Base-by-base conservation (phyloP, 257 asterid genomes). In the Fraxinus excelsior region DNA sequence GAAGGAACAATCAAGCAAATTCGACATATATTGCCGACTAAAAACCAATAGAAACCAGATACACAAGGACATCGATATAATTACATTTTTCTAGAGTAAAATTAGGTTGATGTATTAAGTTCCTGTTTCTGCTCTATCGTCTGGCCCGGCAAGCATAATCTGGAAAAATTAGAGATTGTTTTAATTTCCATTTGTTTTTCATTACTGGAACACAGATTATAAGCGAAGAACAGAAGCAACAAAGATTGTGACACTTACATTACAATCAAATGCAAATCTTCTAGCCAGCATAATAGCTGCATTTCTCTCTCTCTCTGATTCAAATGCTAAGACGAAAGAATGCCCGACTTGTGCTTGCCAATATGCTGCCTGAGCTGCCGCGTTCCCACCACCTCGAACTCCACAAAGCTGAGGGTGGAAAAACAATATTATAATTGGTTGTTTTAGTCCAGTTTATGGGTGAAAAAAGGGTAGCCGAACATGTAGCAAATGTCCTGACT, bases 211-310 rank as follows among this genome's bases (percentile, higher is more conserved):
- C 28, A 56, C 31, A 64, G 19, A 31, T 16, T 32, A 16, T 28
- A 4, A 42, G 74, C 49, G 10, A 32, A 58, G 28, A 49, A 67
- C 49, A 13, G 3, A 4, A 67, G 42, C 60, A 10, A 6, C 72
- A 38, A 76, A 78, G 75, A 77, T 2, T 70, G 3, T 11, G 76
- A 70, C 64, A 81, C 97, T 87, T 81, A 94, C 98, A 76, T 94
- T 94, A 79, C 97, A 94, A 76, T 94, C 97, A 0, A 89, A 92
- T n/a, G 97, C 97, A 71, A 90, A 94, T 70, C 97, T 86, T 81
- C 98, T 87, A 46, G 97, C 98, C 21, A 94, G 89, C 96, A 94
- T 94, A 72, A 94, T 92, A 64, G 98, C 97, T 77, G 97, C 92
- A 77, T 94, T 94, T 85, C 98, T 84, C 74, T 94, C 97, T 80